A percentile compares a stretch with the other conserved stretches of the same genome.
Evolutionary conservation across 805 yeast genomes (phyloP).

Genomic region (Sugiyamaella smithiae): DNA sequence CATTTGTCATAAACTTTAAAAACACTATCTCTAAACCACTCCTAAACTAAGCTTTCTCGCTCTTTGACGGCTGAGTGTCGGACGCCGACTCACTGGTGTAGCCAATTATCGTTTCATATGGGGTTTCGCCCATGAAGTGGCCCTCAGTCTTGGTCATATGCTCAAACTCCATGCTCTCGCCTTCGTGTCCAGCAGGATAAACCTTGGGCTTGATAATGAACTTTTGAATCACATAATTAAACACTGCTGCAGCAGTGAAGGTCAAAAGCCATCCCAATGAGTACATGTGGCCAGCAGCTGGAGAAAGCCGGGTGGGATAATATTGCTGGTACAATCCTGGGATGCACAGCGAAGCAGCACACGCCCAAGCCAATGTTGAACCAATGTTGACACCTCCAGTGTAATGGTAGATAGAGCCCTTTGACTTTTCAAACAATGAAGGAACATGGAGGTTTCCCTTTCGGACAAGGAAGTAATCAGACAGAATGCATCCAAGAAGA

Average conservation of each 20-base stretch:
- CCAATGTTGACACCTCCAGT: conserved; percentile 5
- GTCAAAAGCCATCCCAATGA: conserved; percentile 13
- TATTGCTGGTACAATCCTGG: conserved; percentile 12
- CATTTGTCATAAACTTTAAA: neutral
- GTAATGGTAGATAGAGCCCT: conserved; percentile 1
- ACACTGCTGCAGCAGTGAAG: conserved; percentile 11
- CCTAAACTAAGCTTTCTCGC: neutral
- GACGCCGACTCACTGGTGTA: conserved; percentile 4
- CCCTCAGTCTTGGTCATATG: conserved; percentile 11
- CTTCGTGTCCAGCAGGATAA: conserved; percentile 10
- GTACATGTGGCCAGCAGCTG: conserved; percentile 13
- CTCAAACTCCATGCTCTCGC: conserved; percentile 8
- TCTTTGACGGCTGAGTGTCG: neutral
- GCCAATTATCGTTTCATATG: conserved; percentile 2
- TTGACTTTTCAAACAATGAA: conserved; percentile 3
- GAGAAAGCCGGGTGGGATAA: conserved; percentile 3
- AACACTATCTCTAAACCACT: neutral
- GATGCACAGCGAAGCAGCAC: conserved; percentile 12
- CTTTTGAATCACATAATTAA: conserved; percentile 5
- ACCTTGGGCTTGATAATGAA: conserved; percentile 3
- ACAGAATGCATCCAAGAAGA: conserved; percentile 37
- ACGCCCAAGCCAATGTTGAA: conserved; percentile 4
- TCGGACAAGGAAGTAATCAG: conserved; percentile 44
- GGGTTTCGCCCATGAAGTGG: conserved; percentile 10
- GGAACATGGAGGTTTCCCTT: conserved; percentile 29